Base-by-base conservation (phyloP, 371 early-diverging fungal genomes). In the Syncephalastrum sp. region DNA sequence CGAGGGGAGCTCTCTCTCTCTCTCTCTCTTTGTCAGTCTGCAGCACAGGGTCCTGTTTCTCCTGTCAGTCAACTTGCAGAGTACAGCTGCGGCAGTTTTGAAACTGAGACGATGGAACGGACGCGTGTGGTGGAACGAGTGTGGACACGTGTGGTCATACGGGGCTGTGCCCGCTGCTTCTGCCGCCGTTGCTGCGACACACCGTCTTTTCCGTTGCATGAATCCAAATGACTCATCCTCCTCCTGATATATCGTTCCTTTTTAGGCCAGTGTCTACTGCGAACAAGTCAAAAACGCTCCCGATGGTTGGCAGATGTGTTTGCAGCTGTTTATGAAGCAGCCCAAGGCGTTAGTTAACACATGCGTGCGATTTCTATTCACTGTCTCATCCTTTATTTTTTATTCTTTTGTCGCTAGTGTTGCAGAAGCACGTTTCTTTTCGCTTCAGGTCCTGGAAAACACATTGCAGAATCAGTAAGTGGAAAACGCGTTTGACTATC, bases 301-400 rank as follows among this genome's bases (percentile, higher is more conserved):
- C 2, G 87, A 92, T 51, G 95, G 94, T 42, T 95, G 95, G 94
- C 87, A 88, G 74, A 66, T 91, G 42, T 90, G 94, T 68, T 65
- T 95, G 45, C 78, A 85, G 54, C 79, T 94, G 48, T 93, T 93
- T 62, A 82, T 87, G 60, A 80, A 81, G 56, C 79, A 82, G 57
- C 89, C 89, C 29, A 83, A 82, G 68, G 85, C 90, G 91, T 90
- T 84, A 64, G 72, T 64, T 15, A 33, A 29, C 62, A 25, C 25
- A 19, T 15, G 24, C 19, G 14, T 21, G 21, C 21, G 29, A 21
- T n/a, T 14, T 14, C 5, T 23, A 0, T 4, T 13, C 17, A 2
- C n/a, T 15, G 8, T 45, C 21, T 17, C 41, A 42, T 42, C 21
- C 45, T 47, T 24, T 10, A 21, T 21, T 21, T 21, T 21, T 21